Evolutionary conservation across 345 rosid genomes (phyloP).

Genomic region (Linum usitatissimum): DNA sequence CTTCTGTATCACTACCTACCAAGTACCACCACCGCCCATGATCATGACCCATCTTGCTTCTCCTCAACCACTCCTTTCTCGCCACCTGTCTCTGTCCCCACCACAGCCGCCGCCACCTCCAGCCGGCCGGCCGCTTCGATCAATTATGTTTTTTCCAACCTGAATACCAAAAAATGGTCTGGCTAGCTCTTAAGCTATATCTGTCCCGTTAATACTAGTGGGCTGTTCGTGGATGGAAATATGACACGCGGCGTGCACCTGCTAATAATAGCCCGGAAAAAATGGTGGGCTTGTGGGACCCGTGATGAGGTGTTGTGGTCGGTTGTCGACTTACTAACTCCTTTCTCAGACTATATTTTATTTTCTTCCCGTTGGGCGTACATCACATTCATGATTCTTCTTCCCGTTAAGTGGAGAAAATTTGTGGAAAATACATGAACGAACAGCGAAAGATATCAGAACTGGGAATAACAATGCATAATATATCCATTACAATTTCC

Average conservation of each 20-base stretch:
- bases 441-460: too few relatives aligned
- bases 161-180: too few relatives aligned
- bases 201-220: too few relatives aligned
- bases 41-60: background rate
- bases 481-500: too few relatives aligned
- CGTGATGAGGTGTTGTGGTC: background rate
- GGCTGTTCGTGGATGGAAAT: background rate
- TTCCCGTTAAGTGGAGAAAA: too few relatives aligned
- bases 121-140: background rate
- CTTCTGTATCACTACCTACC: too few relatives aligned
- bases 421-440: too few relatives aligned
- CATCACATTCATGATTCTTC: too few relatives aligned
- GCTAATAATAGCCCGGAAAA: background rate
- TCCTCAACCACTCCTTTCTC: background rate
- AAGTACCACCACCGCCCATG: conserved; percentile 5
- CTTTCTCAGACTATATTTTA: too few relatives aligned
- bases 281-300: background rate
- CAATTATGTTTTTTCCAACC: background rate
- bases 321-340: background rate
- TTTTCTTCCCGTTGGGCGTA: too few relatives aligned
- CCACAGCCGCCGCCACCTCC: background rate
- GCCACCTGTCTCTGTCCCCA: background rate
- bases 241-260: background rate
- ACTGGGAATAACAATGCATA: too few relatives aligned
- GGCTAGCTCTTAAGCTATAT: too few relatives aligned